Base-by-base conservation (phyloP, 2,329 filamentous ascomycete genomes). In the Exophiala oligosperma region DNA sequence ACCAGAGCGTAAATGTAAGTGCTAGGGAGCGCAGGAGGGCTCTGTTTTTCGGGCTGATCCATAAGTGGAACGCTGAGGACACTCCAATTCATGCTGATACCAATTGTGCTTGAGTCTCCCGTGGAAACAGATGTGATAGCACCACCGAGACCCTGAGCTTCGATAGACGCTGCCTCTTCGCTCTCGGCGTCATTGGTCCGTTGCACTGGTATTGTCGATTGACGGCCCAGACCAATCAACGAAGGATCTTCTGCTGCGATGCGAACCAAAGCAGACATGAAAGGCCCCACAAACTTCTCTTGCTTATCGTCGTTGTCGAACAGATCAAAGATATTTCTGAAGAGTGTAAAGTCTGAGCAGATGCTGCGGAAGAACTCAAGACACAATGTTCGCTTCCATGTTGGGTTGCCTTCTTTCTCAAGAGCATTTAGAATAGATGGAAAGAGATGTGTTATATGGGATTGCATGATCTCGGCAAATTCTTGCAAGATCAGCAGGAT, bases 1-100 rank as follows among this genome's bases (percentile, higher is more conserved):
- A 93, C 90, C 49, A 99, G 79, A 62, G 89, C 91, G 74, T 97
- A 97, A 6, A 96, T 83, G 68, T 99, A 99, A 0, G 94, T 96
- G 61, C 97, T 93, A 0, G 94, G 94, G 23, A 96, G 84, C 0
- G 79, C 67, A 3, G 93, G 92, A 0, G 93, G 83, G 49, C 96
- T 92, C 0, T 86, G 84, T 72, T 97, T 99, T 75, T 99, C 94
- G 21, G 97, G 83, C 64, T 96, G 91, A 67, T 99, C 94, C 61
- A 97, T 91, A 69, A 91, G 96, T 4, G 92, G 88, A 9, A 92
- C 89, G 50, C 91, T 85, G 61, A 96, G 84, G 11, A 88, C 84
- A 72, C 94, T 99, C 92, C 92, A 97, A 69, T 96, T 90, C 2
- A 83, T 86, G 73, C 92, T 96, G 69, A 99, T 92, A 7, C 91